phyloP scores from a whole-genome alignment of 2,329 filamentous ascomycete species.

The Cladorrhinum sp. region DNA sequence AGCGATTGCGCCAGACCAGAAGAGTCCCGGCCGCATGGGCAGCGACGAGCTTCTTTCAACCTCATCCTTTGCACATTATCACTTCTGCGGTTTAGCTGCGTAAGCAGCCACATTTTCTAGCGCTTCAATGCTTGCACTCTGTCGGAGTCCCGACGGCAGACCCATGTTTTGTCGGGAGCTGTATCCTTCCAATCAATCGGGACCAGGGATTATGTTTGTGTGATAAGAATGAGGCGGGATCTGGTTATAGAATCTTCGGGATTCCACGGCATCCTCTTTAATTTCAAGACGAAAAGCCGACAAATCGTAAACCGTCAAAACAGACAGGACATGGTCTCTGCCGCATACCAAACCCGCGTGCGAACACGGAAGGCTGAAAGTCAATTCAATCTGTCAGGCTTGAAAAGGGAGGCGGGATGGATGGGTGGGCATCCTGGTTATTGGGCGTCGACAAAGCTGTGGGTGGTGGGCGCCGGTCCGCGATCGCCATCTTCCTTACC shows the following conservation, averaged over 20 bases:
- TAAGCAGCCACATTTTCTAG: neutral
- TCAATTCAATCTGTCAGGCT: neutral
- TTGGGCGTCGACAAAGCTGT: neutral
- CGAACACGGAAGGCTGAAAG: neutral
- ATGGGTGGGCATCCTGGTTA: neutral
- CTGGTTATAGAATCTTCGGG: neutral
- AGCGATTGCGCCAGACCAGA: neutral
- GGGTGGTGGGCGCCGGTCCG: neutral
- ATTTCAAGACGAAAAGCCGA: neutral
- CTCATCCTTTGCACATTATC: neutral
- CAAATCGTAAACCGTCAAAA: neutral
- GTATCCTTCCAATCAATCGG: neutral
- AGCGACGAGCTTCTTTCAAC: neutral
- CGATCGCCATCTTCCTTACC: neutral
- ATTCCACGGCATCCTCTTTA: neutral
- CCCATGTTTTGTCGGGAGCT: neutral
- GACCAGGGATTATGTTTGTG: neutral
- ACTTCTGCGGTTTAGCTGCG: neutral
- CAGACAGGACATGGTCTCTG: neutral
- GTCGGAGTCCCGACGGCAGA: neutral
- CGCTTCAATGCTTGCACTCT: neutral
- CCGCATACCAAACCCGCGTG: neutral
- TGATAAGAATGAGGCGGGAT: neutral
- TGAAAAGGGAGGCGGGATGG: neutral
- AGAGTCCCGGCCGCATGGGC: neutral